These are phyloP conservation scores for Yamadazyma atlantica DNA, from an alignment of 1,139 yeast species.

Conservation along the genomic window DNA sequence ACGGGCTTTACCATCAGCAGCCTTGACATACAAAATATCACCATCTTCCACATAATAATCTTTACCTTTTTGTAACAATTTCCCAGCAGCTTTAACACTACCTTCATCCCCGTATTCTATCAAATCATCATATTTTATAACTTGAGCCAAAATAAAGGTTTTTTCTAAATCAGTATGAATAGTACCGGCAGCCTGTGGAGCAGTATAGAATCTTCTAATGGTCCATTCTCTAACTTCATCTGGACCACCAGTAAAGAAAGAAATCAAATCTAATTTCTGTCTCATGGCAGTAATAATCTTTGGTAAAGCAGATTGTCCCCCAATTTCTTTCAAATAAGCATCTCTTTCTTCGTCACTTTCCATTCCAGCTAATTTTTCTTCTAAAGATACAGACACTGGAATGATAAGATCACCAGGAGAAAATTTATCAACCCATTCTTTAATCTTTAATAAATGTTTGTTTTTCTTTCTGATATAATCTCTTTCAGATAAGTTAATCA, in stretches of 20 bases:
- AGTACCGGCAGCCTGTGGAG: conserved; percentile 89
- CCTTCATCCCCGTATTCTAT: conserved; percentile 78
- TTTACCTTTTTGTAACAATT: conserved; percentile 91
- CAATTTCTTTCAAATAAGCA: conserved; percentile 83
- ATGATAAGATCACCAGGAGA: conserved; percentile 95
- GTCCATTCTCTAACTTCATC: conserved; percentile 91
- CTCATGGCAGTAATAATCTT: conserved; percentile 84
- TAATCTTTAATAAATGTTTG: conserved; percentile 85
- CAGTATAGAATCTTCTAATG: conserved; percentile 78
- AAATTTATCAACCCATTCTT: conserved; percentile 93
- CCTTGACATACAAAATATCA: conserved; percentile 90
- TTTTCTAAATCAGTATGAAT: conserved; percentile 65
- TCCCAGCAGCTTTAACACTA: conserved; percentile 90
- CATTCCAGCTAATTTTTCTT: conserved; percentile 90
- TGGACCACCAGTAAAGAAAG: conserved; percentile 84
- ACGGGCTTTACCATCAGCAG: conserved; percentile 90
- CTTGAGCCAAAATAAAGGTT: conserved; percentile 51
- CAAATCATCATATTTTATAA: conserved; percentile 51
- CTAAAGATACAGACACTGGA: conserved; percentile 90
- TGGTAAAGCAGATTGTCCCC: conserved; percentile 84
- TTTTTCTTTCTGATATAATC: conserved; percentile 97
- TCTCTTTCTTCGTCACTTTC: conserved; percentile 88
- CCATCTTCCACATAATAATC: conserved; percentile 84
- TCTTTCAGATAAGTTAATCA: conserved; percentile 89
- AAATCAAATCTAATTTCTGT: conserved; percentile 77